A percentile compares a stretch with the other conserved stretches of the same genome.
phyloP scores from a whole-genome alignment of 2,329 filamentous ascomycete genomes.

The Beauveria asiatica region DNA sequence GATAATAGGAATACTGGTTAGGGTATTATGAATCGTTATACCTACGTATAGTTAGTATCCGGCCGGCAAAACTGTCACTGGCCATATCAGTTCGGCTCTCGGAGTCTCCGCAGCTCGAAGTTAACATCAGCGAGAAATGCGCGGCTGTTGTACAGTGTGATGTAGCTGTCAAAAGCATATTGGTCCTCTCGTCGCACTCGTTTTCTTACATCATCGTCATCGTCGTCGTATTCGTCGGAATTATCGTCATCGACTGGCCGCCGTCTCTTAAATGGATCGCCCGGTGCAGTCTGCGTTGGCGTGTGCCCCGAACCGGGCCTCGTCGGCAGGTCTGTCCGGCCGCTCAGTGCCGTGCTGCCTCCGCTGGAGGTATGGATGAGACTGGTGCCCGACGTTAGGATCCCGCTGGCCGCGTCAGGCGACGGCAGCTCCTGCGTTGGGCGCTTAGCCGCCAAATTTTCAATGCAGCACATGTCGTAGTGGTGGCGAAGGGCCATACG shows the following conservation, averaged over 20 bases:
- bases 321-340: not conserved
- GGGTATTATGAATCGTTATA: too few relatives aligned
- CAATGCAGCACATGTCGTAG: not conserved
- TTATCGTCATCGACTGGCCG: not conserved
- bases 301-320: not conserved
- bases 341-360: not conserved
- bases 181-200: not conserved
- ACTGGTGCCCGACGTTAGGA: not conserved
- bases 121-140: not conserved
- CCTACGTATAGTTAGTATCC: too few relatives aligned
- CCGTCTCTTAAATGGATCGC: not conserved
- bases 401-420: not conserved
- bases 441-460: not conserved
- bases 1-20: too few relatives aligned
- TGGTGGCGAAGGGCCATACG: not conserved
- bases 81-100: not conserved
- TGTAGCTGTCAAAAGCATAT: not conserved
- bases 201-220: not conserved
- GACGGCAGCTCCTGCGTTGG: not conserved
- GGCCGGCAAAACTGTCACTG: too few relatives aligned
- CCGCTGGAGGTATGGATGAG: not conserved
- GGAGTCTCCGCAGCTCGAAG: not conserved
- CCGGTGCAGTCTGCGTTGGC: not conserved
- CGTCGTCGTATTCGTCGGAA: not conserved
- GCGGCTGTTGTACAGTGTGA: not conserved